Percentiles rank a stretch among this genome's conserved stretches.
Evolutionary conservation across 2,329 filamentous ascomycete genomes (phyloP).

Genomic region (Cordyceps tenuipes): DNA sequence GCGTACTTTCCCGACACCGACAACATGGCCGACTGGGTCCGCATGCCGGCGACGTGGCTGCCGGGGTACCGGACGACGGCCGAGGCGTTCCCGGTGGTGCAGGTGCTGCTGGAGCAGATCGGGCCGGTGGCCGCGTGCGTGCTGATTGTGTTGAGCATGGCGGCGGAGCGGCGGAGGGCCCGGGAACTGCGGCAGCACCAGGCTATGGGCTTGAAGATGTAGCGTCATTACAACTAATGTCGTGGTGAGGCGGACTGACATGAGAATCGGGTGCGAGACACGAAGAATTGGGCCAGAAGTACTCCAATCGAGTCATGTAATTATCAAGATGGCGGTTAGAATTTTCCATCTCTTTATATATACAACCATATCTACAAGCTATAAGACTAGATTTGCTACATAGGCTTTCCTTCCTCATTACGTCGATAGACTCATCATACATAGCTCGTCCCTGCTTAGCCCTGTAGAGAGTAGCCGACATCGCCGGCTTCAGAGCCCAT

Average conservation of each 20-base stretch:
- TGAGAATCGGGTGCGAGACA: background rate
- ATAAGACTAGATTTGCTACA: background rate
- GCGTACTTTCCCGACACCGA: slow-evolving; percentile 2
- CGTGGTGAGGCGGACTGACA: background rate
- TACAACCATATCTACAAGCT: background rate
- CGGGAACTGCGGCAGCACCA: background rate
- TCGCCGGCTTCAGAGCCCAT: slow-evolving; percentile 53
- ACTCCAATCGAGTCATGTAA: background rate
- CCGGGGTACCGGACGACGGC: background rate
- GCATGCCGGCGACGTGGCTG: background rate
- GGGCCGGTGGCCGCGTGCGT: background rate
- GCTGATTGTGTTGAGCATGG: background rate
- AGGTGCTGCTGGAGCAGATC: background rate
- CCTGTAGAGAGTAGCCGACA: slow-evolving; percentile 55
- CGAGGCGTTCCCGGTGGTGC: background rate
- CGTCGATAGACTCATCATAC: background rate
- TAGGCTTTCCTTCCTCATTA: background rate
- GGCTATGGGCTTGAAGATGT: background rate
- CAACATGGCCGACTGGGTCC: background rate
- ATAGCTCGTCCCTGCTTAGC: slow-evolving; percentile 23
- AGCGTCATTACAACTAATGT: background rate
- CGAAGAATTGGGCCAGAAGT: background rate
- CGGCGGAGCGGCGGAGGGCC: background rate
- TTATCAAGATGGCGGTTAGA: background rate
- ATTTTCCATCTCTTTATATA: background rate